phyloP scores from a whole-genome alignment of 2,329 filamentous ascomycete species.

The Cercospora citrullina region DNA sequence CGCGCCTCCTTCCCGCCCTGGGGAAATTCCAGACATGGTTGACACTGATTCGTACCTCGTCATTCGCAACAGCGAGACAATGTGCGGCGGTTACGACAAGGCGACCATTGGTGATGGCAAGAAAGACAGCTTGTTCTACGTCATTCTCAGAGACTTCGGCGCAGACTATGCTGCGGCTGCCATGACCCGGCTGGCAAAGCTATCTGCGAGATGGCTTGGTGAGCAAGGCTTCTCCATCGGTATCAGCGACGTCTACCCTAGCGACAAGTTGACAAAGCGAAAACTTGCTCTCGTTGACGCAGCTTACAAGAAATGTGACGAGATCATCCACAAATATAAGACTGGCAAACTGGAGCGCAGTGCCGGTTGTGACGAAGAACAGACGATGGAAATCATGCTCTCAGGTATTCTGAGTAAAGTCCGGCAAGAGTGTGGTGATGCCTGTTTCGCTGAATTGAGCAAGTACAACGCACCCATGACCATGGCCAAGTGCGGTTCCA shows the following conservation, averaged over 20 bases:
- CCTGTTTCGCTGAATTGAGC: constrained; percentile 87
- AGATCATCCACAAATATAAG: constrained; percentile 79
- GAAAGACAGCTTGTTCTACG: constrained; percentile 96
- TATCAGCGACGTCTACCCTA: constrained; percentile 90
- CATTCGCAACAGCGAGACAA: constrained; percentile 92
- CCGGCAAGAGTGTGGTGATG: constrained; percentile 83
- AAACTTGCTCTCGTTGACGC: constrained; percentile 75
- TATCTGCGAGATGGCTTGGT: constrained; percentile 84
- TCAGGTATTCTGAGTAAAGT: constrained; percentile 91
- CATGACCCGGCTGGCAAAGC: constrained; percentile 90
- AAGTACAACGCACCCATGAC: constrained; percentile 88
- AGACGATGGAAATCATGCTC: constrained; percentile 86
- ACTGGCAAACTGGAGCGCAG: constrained; percentile 79
- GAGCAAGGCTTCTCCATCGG: constrained; percentile 96
- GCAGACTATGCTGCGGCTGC: constrained; percentile 82
- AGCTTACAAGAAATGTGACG: constrained; percentile 79
- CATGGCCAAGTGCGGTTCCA: constrained; percentile 97
- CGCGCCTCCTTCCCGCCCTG: constrained; percentile 57
- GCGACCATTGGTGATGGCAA: constrained; percentile 95
- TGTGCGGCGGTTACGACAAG: constrained; percentile 98
- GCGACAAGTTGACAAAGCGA: constrained; percentile 64
- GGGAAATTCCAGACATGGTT: constrained; percentile 75
- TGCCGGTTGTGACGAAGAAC: constrained; percentile 84
- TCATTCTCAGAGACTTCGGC: constrained; percentile 92
- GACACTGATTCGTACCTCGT: constrained; percentile 78